Base-by-base conservation (phyloP, 345 rosid genomes). In the Populus davidiana region DNA sequence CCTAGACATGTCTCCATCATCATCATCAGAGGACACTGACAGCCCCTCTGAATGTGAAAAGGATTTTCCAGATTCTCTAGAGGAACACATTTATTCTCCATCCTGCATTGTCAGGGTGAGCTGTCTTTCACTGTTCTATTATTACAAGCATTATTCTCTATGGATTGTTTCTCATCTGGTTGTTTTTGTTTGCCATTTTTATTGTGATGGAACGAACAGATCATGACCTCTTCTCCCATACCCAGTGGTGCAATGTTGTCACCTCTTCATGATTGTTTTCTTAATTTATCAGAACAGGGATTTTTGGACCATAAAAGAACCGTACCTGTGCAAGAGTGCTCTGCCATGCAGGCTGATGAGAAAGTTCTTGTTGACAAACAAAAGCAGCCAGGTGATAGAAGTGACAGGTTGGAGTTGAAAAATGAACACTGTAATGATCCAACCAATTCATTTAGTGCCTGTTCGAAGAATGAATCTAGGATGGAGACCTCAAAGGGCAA, bases 191-290 rank as follows among this genome's bases (percentile, higher is more conserved):
- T 70, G 23, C 76, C 75, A 56, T 74, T 80, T 76, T 88, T 61
- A 67, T 59, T 69, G 47, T 80, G 82, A 59, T 59, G 64, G 14
- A 25, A 59, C 11, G 76, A 69, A 65, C 94, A 94, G 98, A 81
- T 84, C 18, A 94, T 94, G 94, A 89, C 94, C 66, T 89, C 89
- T 75, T 85, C 85, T 75, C 91, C 89, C 35, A 70, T 86, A 79
- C 86, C 41, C 59, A 89, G 77, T 77, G 78, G 50, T 31, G 79
- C 77, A 49, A 64, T 91, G 74, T 78, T 92, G 75, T 94, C 98
- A 21, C 98, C 98, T 81, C 97, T 94, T 77, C 81, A 91, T 25
- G 89, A 86, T 74, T 81, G 80, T 83, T 84, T 91, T 5, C 75
- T 89, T 86, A 82, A 69, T 79, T 80, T 93, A 56, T 79, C 82